Percentiles rank a stretch among this genome's conserved stretches.
Evolutionary conservation across 225 moss, liverwort and hornwort genomes (phyloP).

Genomic region (Bryoerythrophyllum caledonicum): DNA sequence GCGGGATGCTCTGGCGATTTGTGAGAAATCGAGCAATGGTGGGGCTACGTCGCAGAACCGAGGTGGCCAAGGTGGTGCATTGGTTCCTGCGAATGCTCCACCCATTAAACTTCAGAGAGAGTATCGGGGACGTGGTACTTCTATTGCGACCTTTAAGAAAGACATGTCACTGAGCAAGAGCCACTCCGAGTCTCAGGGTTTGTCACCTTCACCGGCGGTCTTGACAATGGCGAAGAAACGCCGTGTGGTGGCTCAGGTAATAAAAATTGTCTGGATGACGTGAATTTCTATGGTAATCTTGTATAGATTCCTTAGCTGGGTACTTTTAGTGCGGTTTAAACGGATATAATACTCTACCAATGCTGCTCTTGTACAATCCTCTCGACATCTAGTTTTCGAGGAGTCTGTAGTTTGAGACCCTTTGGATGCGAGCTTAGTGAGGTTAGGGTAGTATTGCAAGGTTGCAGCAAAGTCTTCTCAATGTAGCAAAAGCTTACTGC

Average conservation of each 20-base stretch:
- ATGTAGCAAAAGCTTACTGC: background rate
- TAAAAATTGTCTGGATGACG: background rate
- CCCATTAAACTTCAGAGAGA: slow-evolving; percentile 39
- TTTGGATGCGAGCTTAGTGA: background rate
- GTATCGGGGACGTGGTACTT: slow-evolving; percentile 38
- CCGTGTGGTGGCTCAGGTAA: slow-evolving; percentile 82
- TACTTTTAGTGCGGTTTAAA: background rate
- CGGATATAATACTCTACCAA: background rate
- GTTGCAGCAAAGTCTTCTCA: background rate
- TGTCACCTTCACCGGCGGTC: slow-evolving; percentile 40
- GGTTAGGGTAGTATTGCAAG: background rate
- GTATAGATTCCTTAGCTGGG: background rate
- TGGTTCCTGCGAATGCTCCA: slow-evolving; percentile 38
- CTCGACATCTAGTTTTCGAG: background rate
- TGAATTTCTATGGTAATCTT: background rate
- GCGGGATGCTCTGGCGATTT: slow-evolving; percentile 50
- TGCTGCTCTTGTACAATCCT: background rate
- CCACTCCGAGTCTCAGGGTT: slow-evolving; percentile 46
- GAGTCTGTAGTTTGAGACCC: background rate
- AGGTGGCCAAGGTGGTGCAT: slow-evolving; percentile 84
- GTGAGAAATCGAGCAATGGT: slow-evolving; percentile 44
- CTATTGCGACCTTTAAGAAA: slow-evolving; percentile 47
- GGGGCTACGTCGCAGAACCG: slow-evolving; percentile 62
- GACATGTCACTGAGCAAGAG: slow-evolving; percentile 41
- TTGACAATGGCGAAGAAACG: slow-evolving; percentile 78